These are phyloP conservation scores for Diaporthe batatas DNA, from an alignment of 2,329 filamentous ascomycete genomes.

Conservation along the genomic window DNA sequence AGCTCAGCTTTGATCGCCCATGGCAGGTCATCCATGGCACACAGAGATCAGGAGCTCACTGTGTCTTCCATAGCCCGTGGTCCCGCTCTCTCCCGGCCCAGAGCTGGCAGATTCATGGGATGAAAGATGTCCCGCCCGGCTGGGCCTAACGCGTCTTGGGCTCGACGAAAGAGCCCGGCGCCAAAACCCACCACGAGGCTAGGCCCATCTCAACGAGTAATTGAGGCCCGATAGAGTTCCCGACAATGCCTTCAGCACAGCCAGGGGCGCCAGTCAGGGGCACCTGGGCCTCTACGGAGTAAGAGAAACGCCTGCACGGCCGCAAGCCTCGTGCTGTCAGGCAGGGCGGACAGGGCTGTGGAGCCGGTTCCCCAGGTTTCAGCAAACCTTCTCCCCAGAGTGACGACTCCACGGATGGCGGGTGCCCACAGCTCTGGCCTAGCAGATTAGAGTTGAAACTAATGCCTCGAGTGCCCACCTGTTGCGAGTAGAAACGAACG, in stretches of 20 bases:
- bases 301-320: neutral
- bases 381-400: constrained; percentile 32
- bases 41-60: neutral
- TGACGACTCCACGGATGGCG: neutral
- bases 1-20: neutral
- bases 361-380: constrained; percentile 27
- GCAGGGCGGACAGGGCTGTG: neutral
- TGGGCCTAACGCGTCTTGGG: constrained; percentile 6
- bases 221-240: constrained; percentile 23
- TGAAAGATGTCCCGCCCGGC: constrained; percentile 30
- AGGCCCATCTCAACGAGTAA: constrained; percentile 12
- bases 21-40: neutral
- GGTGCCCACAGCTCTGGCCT: constrained; percentile 2
- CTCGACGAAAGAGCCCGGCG: constrained; percentile 5
- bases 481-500: constrained; percentile 21
- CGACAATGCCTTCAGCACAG: neutral
- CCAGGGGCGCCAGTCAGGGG: too few relatives aligned
- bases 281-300: too few relatives aligned
- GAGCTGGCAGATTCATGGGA: constrained; percentile 8
- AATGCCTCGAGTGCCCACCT: constrained; percentile 8
- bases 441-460: constrained; percentile 28
- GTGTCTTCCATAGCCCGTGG: neutral
- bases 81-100: neutral
- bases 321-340: neutral
- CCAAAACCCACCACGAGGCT: neutral